phyloP scores from a whole-genome alignment of 768 basidiomycete species.

The Strobilomyces dryophilus region DNA sequence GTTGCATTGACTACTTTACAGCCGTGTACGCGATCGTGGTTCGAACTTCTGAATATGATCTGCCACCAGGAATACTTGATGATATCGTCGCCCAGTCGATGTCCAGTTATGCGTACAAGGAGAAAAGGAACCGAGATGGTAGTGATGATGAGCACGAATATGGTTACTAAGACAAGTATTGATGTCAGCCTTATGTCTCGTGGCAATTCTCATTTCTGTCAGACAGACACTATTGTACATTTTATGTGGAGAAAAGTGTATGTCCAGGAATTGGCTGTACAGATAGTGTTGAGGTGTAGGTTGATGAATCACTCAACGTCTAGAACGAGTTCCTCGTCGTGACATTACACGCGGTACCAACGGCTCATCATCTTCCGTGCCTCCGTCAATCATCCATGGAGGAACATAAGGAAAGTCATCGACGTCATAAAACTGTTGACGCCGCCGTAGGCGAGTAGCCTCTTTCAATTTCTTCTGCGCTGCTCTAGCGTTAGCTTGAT shows the following conservation, averaged over 20 bases:
- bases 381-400: slow-evolving; percentile 5
- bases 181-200: too few species aligned
- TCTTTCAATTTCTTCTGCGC: slow-evolving; percentile 19
- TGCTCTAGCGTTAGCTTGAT: slow-evolving; percentile 8
- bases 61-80: slow-evolving; percentile 63
- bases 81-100: slow-evolving; percentile 58
- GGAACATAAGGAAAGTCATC: slow-evolving; percentile 7
- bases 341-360: background rate
- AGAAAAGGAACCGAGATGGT: slow-evolving; percentile 19
- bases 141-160: slow-evolving; percentile 28
- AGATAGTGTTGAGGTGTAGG: background rate
- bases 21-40: slow-evolving; percentile 72
- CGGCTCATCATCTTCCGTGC: slow-evolving; percentile 3
- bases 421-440: slow-evolving; percentile 6
- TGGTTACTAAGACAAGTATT: slow-evolving; percentile 9
- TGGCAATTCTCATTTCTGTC: background rate
- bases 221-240: background rate
- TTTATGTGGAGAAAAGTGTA: background rate
- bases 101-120: slow-evolving; percentile 28
- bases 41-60: slow-evolving; percentile 68
- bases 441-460: slow-evolving; percentile 7
- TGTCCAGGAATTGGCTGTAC: background rate
- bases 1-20: slow-evolving; percentile 24
- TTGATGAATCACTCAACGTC: slow-evolving; percentile 7
- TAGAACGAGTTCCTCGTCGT: slow-evolving; percentile 18